Base-by-base conservation (phyloP, 2,329 filamentous ascomycete genomes). In the Nannizzia gypsea region DNA sequence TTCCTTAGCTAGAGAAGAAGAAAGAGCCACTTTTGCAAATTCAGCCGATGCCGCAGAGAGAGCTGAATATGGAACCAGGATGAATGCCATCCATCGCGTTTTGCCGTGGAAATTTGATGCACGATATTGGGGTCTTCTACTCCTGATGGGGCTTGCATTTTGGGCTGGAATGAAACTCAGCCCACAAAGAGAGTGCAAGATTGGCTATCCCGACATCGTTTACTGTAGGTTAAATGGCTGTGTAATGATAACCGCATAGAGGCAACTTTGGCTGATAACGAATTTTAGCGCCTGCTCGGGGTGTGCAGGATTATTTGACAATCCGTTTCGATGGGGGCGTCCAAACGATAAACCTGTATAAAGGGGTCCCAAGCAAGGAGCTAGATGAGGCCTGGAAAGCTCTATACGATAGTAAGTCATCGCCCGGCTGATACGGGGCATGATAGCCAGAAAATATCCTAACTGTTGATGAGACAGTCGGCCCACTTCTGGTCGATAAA, bases 371-470 rank as follows among this genome's bases (percentile, higher is more conserved):
- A 8, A 46, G 54, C 13, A 42, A 58, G 15, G 44, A 28, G 3
- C 38, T 62, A 9, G 62, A 65, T 50, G 31, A 55, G 6, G 55
- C 56, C n/a, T 64, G 64, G 63, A 59, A 36, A 46, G 38, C 52
- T 8, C 57, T 63, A 22, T 62, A 63, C 55, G 59, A 62, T 31
- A 46, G 63, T 64, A 59, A 24, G 26, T 24, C 2, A 9, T 22
- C 5, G 13, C 26, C 24, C 6, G 34, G 38, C 28, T n/a, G 1
- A 34, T 6, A 6, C 24, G 48, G 48, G 2, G 4, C 9, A 3
- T 36, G 2, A 36, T 36, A 11, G 9, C 3, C 9, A 44, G 22
- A 24, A 6, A 9, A 15, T 34, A 3, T 54, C 8, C 36, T 59
- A 26, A 58, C 36, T 58, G 5, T 22, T 17, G 2, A n/a, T 17